Conservation (phyloP, 2,329 filamentous ascomycete species). For the Fusarium sp. region DNA sequence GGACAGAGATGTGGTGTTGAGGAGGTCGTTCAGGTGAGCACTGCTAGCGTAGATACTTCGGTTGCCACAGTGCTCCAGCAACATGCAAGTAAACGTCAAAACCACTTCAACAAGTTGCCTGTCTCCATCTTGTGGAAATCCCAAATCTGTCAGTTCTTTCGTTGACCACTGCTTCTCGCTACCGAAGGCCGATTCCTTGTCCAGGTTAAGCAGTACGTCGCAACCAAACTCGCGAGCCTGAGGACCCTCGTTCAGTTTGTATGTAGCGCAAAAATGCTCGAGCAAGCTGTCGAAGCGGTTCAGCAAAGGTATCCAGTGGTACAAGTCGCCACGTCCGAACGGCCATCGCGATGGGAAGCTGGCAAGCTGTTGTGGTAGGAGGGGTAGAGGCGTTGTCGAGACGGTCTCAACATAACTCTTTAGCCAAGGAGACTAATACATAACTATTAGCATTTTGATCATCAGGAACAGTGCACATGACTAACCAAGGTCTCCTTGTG, state of each 20-base stretch:
- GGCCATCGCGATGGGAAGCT: slow-evolving; percentile 92
- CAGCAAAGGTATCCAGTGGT: slow-evolving; percentile 96
- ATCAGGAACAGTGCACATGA: neutral
- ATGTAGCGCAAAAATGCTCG: slow-evolving; percentile 82
- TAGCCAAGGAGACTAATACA: slow-evolving; percentile 82
- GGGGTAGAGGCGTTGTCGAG: slow-evolving; percentile 74
- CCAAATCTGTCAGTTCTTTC: slow-evolving; percentile 65
- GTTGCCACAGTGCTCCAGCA: slow-evolving; percentile 96
- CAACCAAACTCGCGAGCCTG: slow-evolving; percentile 81
- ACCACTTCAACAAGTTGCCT: slow-evolving; percentile 81
- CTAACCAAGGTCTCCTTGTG: slow-evolving; percentile 74
- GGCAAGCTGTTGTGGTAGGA: slow-evolving; percentile 79
- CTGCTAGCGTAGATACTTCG: slow-evolving; percentile 96
- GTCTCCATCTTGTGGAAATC: slow-evolving; percentile 81
- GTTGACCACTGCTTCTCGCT: slow-evolving; percentile 59
- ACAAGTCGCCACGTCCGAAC: slow-evolving; percentile 93
- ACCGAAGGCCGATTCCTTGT: slow-evolving; percentile 62
- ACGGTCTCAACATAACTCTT: slow-evolving; percentile 80
- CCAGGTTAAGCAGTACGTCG: slow-evolving; percentile 70
- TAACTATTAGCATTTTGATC: slow-evolving; percentile 43
- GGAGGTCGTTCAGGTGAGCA: slow-evolving; percentile 84
- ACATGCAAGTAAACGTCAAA: slow-evolving; percentile 84
- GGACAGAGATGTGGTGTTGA: slow-evolving; percentile 85
- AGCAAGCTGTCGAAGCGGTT: slow-evolving; percentile 94
- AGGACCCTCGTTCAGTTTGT: slow-evolving; percentile 81